Conservation (phyloP, 768 basidiomycete species). For the Mycena polygramma region DNA sequence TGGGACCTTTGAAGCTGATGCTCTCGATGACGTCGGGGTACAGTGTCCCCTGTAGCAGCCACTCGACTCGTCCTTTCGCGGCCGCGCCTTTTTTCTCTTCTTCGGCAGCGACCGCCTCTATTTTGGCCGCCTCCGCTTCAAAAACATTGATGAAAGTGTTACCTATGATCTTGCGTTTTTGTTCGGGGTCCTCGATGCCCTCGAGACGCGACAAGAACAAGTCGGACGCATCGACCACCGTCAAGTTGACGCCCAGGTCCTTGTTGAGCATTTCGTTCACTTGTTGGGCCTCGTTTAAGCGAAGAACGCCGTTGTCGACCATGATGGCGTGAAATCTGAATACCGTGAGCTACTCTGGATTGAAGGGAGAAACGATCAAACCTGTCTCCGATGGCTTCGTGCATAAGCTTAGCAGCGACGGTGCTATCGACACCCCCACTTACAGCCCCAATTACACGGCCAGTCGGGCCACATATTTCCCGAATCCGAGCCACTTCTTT, state of each 20-base stretch:
- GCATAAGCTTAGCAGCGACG: slow-evolving; percentile 99
- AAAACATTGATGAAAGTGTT: slow-evolving; percentile 99
- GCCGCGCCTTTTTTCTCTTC: slow-evolving; percentile 77
- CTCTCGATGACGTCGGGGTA: slow-evolving; percentile 99
- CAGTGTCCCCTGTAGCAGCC: slow-evolving; percentile 96
- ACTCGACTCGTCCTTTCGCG: slow-evolving; percentile 93
- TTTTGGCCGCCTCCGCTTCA: slow-evolving; percentile 91
- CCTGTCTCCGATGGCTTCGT: slow-evolving; percentile 99
- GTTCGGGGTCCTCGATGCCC: slow-evolving; percentile 95
- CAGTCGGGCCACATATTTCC: slow-evolving; percentile 93
- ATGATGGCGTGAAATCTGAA: slow-evolving; percentile 97
- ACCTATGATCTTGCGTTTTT: slow-evolving; percentile 98
- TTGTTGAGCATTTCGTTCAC: slow-evolving; percentile 94
- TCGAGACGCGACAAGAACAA: slow-evolving; percentile 91
- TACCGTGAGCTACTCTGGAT: neutral
- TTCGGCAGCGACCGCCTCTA: slow-evolving; percentile 85
- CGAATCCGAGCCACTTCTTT: slow-evolving; percentile 96
- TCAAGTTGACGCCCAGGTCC: slow-evolving; percentile 95
- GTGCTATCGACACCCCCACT: slow-evolving; percentile 98
- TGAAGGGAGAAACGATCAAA: slow-evolving; percentile 47
- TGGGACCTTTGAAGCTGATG: slow-evolving; percentile 99
- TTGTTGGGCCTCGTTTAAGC: slow-evolving; percentile 90
- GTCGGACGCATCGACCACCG: slow-evolving; percentile 95
- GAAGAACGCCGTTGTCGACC: slow-evolving; percentile 98
- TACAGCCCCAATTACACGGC: slow-evolving; percentile 98